Percentiles rank a stretch among this genome's conserved stretches.
These are phyloP conservation scores for Microcera coccophila DNA, from an alignment of 2,329 filamentous ascomycete genomes.

Conservation along the genomic window DNA sequence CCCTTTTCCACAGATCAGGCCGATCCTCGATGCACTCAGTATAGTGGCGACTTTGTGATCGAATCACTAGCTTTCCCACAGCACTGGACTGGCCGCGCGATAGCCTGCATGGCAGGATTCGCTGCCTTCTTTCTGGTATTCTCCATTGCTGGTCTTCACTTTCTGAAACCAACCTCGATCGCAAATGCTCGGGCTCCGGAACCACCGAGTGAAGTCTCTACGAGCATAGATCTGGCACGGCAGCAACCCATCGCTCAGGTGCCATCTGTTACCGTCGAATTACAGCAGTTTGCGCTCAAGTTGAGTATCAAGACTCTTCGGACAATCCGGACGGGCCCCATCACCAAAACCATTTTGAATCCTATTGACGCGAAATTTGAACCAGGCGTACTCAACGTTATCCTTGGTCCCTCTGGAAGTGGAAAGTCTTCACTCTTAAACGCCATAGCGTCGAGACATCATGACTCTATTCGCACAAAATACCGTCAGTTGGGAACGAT, in stretches of 20 bases:
- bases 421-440: slow-evolving; percentile 75
- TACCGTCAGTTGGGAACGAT: slow-evolving; percentile 62
- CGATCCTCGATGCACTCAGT: slow-evolving; percentile 64
- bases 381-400: slow-evolving; percentile 66
- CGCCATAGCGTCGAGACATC: slow-evolving; percentile 65
- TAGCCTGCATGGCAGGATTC: slow-evolving; percentile 60
- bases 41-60: slow-evolving; percentile 67
- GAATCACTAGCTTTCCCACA: slow-evolving; percentile 62
- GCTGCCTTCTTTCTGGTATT: slow-evolving; percentile 58
- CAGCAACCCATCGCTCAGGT: slow-evolving; percentile 49
- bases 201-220: slow-evolving; percentile 58
- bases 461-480: slow-evolving; percentile 56
- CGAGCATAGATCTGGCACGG: slow-evolving; percentile 67
- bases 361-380: slow-evolving; percentile 64
- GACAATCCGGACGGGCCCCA: slow-evolving; percentile 47
- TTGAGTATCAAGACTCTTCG: slow-evolving; percentile 57
- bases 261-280: slow-evolving; percentile 59
- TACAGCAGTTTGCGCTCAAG: slow-evolving; percentile 61
- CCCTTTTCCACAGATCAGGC: slow-evolving; percentile 57
- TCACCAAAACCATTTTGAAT: slow-evolving; percentile 59
- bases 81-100: slow-evolving; percentile 65
- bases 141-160: slow-evolving; percentile 59
- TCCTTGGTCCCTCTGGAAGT: slow-evolving; percentile 76
- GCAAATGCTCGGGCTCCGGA: slow-evolving; percentile 61
- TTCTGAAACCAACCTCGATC: slow-evolving; percentile 65